Conservation (phyloP, 495 filamentous ascomycete species). For the Trichoderma parareesei region DNA sequence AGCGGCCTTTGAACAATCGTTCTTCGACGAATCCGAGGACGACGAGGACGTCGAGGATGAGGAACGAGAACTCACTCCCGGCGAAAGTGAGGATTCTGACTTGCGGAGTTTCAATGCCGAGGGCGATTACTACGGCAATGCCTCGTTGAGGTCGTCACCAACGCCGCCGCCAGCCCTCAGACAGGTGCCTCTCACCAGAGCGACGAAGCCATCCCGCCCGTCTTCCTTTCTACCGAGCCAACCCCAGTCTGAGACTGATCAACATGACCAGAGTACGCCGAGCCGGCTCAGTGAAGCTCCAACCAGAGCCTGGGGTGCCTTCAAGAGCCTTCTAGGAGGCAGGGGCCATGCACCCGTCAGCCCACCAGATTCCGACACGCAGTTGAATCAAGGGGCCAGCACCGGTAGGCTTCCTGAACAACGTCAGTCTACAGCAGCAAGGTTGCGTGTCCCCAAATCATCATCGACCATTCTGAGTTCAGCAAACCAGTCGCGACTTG, state of each 20-base stretch:
- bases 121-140: constrained; percentile 4
- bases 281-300: background rate
- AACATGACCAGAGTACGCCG: background rate
- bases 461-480: background rate
- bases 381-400: background rate
- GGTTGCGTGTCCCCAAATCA: background rate
- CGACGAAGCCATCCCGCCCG: background rate
- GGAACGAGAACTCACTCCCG: constrained; percentile 1
- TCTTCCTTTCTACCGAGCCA: background rate
- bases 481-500: background rate
- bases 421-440: background rate
- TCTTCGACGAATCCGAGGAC: background rate
- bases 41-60: constrained; percentile 2
- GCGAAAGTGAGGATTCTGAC: background rate
- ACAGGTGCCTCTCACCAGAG: background rate
- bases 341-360: background rate
- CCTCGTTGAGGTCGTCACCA: background rate
- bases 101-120: constrained; percentile 8
- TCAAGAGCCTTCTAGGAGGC: background rate
- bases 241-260: background rate
- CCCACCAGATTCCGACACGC: background rate
- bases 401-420: background rate
- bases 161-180: background rate
- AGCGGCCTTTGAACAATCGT: background rate
- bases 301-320: background rate